A percentile compares a stretch with the other conserved stretches of the same genome.
Evolutionary conservation across 139 green algal species (phyloP).

Genomic region (Parachlorella kessleri): DNA sequence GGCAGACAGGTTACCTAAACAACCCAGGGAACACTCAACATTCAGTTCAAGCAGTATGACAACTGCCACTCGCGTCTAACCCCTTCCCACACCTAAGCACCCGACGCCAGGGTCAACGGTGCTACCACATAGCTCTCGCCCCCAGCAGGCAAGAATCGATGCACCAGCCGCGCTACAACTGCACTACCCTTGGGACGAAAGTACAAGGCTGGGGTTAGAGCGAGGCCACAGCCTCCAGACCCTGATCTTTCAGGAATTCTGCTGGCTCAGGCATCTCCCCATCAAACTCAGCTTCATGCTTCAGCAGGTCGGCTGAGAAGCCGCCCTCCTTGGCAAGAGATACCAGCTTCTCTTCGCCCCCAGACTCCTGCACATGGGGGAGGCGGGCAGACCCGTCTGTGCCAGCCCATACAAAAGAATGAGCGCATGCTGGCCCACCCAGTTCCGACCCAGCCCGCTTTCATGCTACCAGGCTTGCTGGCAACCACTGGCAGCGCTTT

Average conservation of each 20-base stretch:
- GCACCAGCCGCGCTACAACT: not conserved
- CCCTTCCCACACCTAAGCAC: too few relatives aligned
- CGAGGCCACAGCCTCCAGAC: conserved; percentile 37
- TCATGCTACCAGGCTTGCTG: not conserved
- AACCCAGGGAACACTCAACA: too few relatives aligned
- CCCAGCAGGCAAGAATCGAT: too few relatives aligned
- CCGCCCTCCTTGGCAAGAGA: conserved; percentile 27
- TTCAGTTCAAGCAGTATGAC: too few relatives aligned
- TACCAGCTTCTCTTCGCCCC: conserved; percentile 42
- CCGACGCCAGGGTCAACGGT: too few relatives aligned
- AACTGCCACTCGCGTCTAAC: too few relatives aligned
- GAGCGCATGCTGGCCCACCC: not conserved
- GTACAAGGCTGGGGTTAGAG: not conserved
- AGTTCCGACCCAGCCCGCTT: not conserved
- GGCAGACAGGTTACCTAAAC: too few relatives aligned
- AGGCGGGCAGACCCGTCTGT: too few relatives aligned
- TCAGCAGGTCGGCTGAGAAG: conserved; percentile 57
- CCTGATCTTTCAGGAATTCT: conserved; percentile 58
- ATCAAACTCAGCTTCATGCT: conserved; percentile 71
- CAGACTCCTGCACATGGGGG: conserved; percentile 25
- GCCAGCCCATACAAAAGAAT: not conserved
- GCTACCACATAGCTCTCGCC: too few relatives aligned
- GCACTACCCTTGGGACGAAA: not conserved
- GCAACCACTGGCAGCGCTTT: not conserved
- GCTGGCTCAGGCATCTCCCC: conserved; percentile 43